These are phyloP conservation scores for Neurospora africana DNA, from an alignment of 495 filamentous ascomycete species.

Conservation along the genomic window DNA sequence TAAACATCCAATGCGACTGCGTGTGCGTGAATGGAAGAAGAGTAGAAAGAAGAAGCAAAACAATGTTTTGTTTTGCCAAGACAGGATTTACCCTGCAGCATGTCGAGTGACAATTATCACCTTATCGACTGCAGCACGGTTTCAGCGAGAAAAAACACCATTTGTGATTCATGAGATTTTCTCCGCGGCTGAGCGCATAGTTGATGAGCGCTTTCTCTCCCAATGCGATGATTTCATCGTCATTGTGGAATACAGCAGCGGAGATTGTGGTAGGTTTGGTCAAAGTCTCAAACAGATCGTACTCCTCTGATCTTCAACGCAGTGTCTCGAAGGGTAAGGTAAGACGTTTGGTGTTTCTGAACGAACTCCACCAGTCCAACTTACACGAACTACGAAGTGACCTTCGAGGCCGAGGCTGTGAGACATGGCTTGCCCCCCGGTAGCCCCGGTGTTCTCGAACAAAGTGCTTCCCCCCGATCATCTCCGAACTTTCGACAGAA, in stretches of 20 bases:
- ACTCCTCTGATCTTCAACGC: background rate
- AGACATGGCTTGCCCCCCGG: background rate
- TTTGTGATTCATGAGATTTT: background rate
- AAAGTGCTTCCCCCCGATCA: background rate
- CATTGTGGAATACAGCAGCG: background rate
- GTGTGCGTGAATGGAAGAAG: background rate
- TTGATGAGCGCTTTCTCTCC: background rate
- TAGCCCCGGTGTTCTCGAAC: background rate
- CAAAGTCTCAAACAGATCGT: background rate
- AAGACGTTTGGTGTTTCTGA: background rate
- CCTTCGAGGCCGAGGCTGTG: background rate
- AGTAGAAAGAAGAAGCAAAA: background rate
- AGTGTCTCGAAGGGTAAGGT: background rate
- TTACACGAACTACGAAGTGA: background rate
- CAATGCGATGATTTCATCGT: background rate
- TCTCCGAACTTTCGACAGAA: background rate
- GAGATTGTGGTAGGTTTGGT: background rate
- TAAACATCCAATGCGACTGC: background rate
- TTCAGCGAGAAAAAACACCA: background rate
- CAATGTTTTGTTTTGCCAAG: background rate
- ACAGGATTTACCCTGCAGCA: background rate
- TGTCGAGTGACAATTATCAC: too few species aligned
- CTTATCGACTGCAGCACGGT: background rate
- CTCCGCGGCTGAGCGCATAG: background rate
- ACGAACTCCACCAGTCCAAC: background rate